phyloP scores from a whole-genome alignment of 179 eudicot species.

The Patellifolia procumbens region DNA sequence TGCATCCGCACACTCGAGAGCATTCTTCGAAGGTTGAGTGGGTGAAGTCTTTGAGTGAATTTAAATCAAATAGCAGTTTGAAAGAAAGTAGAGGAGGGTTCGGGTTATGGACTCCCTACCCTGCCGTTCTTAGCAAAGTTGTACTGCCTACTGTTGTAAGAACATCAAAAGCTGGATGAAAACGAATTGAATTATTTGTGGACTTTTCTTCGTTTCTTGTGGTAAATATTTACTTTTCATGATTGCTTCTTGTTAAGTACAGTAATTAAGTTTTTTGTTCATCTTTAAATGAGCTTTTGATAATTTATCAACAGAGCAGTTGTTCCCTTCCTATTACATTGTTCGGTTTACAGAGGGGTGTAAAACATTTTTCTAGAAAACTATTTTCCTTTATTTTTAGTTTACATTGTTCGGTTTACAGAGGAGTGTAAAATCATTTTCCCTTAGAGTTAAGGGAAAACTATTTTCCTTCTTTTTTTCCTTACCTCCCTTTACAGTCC shows the following conservation, averaged over 20 bases:
- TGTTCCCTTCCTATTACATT: too few species aligned
- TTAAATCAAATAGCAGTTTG: constrained; percentile 50
- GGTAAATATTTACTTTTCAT: constrained; percentile 17
- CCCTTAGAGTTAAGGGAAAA: too few species aligned
- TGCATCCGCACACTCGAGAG: constrained; percentile 85
- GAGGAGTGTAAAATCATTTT: too few species aligned
- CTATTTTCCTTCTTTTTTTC: too few species aligned
- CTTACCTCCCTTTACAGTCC: too few species aligned
- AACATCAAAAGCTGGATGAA: constrained; percentile 88
- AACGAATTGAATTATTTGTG: neutral
- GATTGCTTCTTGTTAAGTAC: neutral
- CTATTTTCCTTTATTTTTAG: too few species aligned
- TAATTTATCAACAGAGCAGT: too few species aligned
- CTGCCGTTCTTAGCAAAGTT: constrained; percentile 66
- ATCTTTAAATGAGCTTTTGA: neutral
- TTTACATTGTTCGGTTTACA: too few species aligned
- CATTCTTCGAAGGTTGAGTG: constrained; percentile 94
- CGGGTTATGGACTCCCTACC: constrained; percentile 94
- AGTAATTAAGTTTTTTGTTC: neutral
- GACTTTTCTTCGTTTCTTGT: neutral
- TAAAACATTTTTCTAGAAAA: too few species aligned
- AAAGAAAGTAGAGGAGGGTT: constrained; percentile 85
- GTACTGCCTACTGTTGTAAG: constrained; percentile 69
- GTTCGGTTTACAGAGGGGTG: too few species aligned
- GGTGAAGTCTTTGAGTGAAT: constrained; percentile 76